These are phyloP conservation scores for Aspergillus neotritici DNA, from an alignment of 2,329 filamentous ascomycete genomes.

Conservation along the genomic window DNA sequence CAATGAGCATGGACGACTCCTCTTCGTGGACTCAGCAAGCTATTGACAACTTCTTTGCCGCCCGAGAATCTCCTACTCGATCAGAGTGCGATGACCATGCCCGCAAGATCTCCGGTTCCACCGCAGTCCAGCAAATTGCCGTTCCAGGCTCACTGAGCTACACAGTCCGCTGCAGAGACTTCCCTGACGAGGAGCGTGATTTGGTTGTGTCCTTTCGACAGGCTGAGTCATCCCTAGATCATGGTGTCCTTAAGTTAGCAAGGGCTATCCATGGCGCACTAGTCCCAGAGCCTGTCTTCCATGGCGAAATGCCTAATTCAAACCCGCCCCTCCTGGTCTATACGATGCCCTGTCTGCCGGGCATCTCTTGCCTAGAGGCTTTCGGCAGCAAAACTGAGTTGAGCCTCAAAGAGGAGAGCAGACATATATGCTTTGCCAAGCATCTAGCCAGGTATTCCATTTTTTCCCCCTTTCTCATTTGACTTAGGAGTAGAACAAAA, in stretches of 20 bases:
- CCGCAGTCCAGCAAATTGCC: conserved; percentile 6
- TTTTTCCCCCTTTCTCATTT: not conserved
- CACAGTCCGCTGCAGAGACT: conserved; percentile 4
- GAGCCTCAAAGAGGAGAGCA: not conserved
- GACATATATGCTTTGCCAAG: conserved; percentile 2
- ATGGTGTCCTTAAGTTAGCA: not conserved
- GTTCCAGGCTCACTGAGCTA: conserved; percentile 8
- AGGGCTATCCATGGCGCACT: conserved; percentile 1
- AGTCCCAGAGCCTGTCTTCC: not conserved
- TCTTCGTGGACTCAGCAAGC: too few species aligned
- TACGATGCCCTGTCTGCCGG: conserved; percentile 3
- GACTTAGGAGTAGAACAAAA: not conserved
- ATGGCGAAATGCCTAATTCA: conserved; percentile 1
- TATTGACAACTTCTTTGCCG: too few species aligned
- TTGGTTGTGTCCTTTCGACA: conserved; percentile 1
- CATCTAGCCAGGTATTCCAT: conserved; percentile 1
- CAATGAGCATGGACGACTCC: too few species aligned
- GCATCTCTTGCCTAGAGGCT: conserved; percentile 1
- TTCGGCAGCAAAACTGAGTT: not conserved
- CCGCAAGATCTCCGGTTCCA: conserved; percentile 5
- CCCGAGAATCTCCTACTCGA: conserved; percentile 5
- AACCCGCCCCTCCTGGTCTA: conserved; percentile 2
- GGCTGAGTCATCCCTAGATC: not conserved
- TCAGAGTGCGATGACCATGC: conserved; percentile 8
- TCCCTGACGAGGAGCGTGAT: not conserved